These are phyloP conservation scores for Cytospora piceicola DNA, from an alignment of 2,329 filamentous ascomycete genomes.

Conservation along the genomic window DNA sequence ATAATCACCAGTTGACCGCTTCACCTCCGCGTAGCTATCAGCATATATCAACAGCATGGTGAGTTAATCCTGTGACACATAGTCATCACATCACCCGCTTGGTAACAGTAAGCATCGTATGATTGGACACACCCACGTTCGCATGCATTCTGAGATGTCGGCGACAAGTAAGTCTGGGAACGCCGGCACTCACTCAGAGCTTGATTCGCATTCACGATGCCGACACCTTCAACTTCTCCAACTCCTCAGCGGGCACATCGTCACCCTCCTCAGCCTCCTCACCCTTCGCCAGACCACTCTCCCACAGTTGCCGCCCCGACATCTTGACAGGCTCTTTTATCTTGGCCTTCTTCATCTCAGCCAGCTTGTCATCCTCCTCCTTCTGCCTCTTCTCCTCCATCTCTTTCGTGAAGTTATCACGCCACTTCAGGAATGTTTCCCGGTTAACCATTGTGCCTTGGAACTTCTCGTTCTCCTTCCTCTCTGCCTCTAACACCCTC, in stretches of 20 bases:
- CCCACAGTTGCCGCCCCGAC: constrained; percentile 78
- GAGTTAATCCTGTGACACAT: not conserved
- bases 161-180: not conserved
- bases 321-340: constrained; percentile 75
- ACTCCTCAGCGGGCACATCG: constrained; percentile 63
- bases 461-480: constrained; percentile 96
- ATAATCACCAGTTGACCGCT: not conserved
- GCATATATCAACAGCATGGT: not conserved
- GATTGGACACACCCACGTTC: not conserved
- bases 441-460: constrained; percentile 87
- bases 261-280: constrained; percentile 67
- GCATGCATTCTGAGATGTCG: not conserved
- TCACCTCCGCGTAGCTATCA: not conserved
- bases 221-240: constrained; percentile 75
- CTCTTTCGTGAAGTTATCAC: constrained; percentile 76
- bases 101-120: too few relatives aligned
- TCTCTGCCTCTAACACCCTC: constrained; percentile 64
- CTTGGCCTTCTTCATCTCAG: constrained; percentile 80
- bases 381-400: constrained; percentile 72
- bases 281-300: constrained; percentile 71
- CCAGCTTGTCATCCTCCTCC: constrained; percentile 76
- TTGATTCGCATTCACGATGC: constrained; percentile 43
- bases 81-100: not conserved
- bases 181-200: constrained; percentile 3
- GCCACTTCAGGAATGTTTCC: constrained; percentile 84